These are phyloP conservation scores for Neckera pumila DNA, from an alignment of 225 moss, liverwort and hornwort genomes.

Conservation along the genomic window DNA sequence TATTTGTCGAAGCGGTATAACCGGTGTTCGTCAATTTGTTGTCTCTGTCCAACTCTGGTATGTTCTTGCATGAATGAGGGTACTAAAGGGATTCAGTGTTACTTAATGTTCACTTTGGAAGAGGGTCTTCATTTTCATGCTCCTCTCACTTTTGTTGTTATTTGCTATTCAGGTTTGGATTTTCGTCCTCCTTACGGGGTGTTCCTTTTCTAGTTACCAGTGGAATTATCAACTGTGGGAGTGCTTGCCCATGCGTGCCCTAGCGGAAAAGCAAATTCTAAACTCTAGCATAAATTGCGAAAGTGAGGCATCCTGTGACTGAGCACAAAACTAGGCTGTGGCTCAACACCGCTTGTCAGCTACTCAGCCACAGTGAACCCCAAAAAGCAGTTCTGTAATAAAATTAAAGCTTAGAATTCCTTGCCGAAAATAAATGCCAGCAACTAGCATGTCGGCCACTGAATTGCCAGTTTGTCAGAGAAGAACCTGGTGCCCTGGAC, in stretches of 20 bases:
- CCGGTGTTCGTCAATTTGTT: no score
- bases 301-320: not conserved
- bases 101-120: not conserved
- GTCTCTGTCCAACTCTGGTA: no score
- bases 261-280: not conserved
- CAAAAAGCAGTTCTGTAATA: not conserved
- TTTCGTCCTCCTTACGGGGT: no score
- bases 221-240: not conserved
- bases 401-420: not conserved
- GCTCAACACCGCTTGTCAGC: not conserved
- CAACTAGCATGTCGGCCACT: not conserved
- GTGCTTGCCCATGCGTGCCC: no score
- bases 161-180: not conserved
- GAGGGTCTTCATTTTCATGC: not conserved
- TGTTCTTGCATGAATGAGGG: no score
- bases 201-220: not conserved
- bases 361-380: not conserved
- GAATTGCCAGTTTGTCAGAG: not conserved
- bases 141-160: not conserved
- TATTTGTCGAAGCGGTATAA: no score
- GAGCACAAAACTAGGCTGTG: not conserved
- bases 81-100: no score
- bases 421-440: not conserved
- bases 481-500: not conserved
- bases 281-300: not conserved